Evolutionary conservation across 176 grass and related monocot species (phyloP), one percentile per base, ranked within the genome.

Genomic region (Musa schizocarpa): DNA sequence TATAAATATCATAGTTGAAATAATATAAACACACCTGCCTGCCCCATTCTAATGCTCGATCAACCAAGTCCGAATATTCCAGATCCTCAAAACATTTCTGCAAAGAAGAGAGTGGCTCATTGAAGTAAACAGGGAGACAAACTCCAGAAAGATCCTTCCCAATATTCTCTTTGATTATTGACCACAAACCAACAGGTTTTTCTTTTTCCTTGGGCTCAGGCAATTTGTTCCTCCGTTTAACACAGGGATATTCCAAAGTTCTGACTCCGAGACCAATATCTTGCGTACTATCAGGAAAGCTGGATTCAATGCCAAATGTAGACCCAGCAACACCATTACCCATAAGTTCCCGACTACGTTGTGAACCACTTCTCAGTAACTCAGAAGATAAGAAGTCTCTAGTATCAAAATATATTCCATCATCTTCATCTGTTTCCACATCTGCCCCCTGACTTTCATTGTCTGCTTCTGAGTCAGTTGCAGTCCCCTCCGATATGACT

Each of bases 21-120:
- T 43, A 0, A 6, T 43, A 85, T 57, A 73, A 84, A n/a, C 53
- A 29, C 76, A 97, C 93, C 93, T 93, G 87, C 62, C 88, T 93
- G 74, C 93, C 90, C 79, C 86, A 93, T 11, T 93, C 81, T 65
- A 87, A 71, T 75, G 93, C 93, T 49, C 77, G 57, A 82, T 97
- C 93, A 69, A 97, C 88, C 84, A 97, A 88, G 77, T 85, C 82
- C 11, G 93, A 90, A 84, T 97, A 90, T 65, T 97, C 93, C n/a
- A 97, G 82, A 87, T 97, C 93, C 83, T 97, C 93, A 69, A 93
- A 97, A 74, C 93, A 97, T 87, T 97, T 97, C 82, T 97, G 93
- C 69, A 97, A 80, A 75, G 90, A 93, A 76, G 90, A 93, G 54
- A 97, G 77, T 75, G 93, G 93, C 72, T 97, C 93, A 14, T 97